Evolutionary conservation across 345 rosid species (phyloP).

Genomic region (Eucalyptus rudis): DNA sequence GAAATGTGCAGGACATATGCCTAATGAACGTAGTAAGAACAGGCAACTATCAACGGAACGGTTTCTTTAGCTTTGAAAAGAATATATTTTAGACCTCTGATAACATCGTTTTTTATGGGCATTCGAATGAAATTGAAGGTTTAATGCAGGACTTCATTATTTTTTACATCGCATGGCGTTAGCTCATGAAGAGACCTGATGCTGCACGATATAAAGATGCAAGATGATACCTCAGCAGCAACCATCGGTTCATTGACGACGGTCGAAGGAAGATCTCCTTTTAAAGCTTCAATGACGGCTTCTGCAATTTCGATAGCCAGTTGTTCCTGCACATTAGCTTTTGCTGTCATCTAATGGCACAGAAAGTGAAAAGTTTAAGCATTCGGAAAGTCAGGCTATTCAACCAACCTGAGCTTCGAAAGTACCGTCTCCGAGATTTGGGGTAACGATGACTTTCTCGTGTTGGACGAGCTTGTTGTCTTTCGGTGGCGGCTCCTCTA

Average conservation of each 20-base stretch:
- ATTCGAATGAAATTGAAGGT: background rate
- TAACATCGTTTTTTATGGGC: background rate
- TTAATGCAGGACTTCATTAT: background rate
- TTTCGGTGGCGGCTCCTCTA: slow-evolving; percentile 54
- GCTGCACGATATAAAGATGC: background rate
- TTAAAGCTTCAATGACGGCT: slow-evolving; percentile 75
- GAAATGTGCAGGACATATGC: background rate
- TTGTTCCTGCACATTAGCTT: slow-evolving; percentile 37
- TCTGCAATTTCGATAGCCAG: slow-evolving; percentile 84
- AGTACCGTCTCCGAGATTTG: slow-evolving; percentile 88
- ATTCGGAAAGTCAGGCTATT: background rate
- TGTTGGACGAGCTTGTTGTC: slow-evolving; percentile 70
- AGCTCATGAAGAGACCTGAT: background rate
- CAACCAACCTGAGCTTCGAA: slow-evolving; percentile 73
- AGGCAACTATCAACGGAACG: background rate
- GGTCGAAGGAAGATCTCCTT: slow-evolving; percentile 85
- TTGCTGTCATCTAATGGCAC: background rate
- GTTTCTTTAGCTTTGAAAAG: background rate
- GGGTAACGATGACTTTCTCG: slow-evolving; percentile 70
- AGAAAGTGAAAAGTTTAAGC: background rate
- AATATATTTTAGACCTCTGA: background rate
- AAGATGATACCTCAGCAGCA: slow-evolving; percentile 56
- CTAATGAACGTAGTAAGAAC: background rate
- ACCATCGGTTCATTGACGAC: slow-evolving; percentile 94
- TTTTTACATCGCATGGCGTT: background rate